phyloP scores from a whole-genome alignment of 441 rosid genomes.

The Adansonia grandidieri region DNA sequence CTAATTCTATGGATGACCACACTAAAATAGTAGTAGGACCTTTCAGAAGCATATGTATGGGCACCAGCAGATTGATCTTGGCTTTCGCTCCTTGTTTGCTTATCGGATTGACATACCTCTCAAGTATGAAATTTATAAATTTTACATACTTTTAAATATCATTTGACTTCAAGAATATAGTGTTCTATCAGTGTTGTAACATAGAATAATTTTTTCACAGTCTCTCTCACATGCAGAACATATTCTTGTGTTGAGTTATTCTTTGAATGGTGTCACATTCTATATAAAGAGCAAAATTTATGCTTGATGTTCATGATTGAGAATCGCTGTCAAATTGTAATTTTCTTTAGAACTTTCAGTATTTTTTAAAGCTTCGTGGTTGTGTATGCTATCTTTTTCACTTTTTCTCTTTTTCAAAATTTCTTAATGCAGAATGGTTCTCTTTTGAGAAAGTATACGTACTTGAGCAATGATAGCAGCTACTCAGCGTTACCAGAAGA shows the following conservation, averaged over 20 bases:
- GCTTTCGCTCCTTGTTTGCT: background rate
- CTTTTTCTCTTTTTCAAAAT: conserved; percentile 2
- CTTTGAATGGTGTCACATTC: background rate
- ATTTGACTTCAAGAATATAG: background rate
- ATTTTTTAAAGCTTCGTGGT: background rate
- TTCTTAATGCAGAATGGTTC: conserved; percentile 69
- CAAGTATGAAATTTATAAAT: background rate
- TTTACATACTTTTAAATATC: background rate
- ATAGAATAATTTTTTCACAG: background rate
- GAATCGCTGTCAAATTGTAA: background rate
- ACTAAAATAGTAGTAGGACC: background rate
- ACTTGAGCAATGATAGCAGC: conserved; percentile 94
- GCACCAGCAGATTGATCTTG: background rate
- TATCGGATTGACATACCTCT: background rate
- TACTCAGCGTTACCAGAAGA: conserved; percentile 81
- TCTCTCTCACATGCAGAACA: background rate
- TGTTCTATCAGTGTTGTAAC: background rate
- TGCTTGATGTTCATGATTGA: background rate
- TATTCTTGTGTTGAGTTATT: background rate
- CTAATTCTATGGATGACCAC: background rate
- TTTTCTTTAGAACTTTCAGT: background rate
- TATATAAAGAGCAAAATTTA: background rate
- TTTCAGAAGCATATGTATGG: background rate
- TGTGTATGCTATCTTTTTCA: background rate
- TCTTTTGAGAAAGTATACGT: conserved; percentile 81